Evolutionary conservation across 495 filamentous ascomycete genomes (phyloP), one percentile per base, ranked within the genome.

Genomic region (Aspergillus wentii): DNA sequence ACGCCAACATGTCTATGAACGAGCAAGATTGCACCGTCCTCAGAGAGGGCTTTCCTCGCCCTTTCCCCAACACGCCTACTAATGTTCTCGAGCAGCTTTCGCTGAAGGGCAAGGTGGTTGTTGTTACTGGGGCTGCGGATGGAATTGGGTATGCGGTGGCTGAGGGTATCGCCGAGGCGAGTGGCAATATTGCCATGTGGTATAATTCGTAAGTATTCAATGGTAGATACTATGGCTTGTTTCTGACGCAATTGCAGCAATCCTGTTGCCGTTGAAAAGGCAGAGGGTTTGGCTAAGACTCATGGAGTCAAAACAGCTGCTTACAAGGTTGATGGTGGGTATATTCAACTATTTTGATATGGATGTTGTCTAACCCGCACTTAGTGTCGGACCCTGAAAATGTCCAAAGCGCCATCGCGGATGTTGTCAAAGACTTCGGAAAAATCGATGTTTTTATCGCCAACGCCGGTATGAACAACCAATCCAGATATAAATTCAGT

Each of bases 391-490:
- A 66, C 13, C 34, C 54, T 0, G 44, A 48, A 3, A 33, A 49
- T 14, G 57, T 69, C 8, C 39, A 59, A 17, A 33, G 50, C 3
- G 57, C 54, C 0, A 54, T 72, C 10, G 36, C 46, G 2, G 40
- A 58, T 17, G 59, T 65, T 9, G 59, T 69, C 3, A 30, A 65
- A 14, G 64, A 74, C 23, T 69, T 71, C 53, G 64, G 61, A 15
- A 59, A 61, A 38, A 58, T 78, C 4, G 65, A 75, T 50, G 61
- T 69, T 3, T 74, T 75, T 30, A 45, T 74, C 32, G 71, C 68
- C 8, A 78, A 70, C 49, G 63, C 57, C 10, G 51, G 51, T 44
- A 15, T 11, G 30, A 14, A 3, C 23, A 60, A 73, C 14, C 14
- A 8, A n/a, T 13, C 40, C 41, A 15, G 42, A 48, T 8, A 10